Evolutionary conservation across 345 rosid species (phyloP).

Genomic region (Angophora floribunda): DNA sequence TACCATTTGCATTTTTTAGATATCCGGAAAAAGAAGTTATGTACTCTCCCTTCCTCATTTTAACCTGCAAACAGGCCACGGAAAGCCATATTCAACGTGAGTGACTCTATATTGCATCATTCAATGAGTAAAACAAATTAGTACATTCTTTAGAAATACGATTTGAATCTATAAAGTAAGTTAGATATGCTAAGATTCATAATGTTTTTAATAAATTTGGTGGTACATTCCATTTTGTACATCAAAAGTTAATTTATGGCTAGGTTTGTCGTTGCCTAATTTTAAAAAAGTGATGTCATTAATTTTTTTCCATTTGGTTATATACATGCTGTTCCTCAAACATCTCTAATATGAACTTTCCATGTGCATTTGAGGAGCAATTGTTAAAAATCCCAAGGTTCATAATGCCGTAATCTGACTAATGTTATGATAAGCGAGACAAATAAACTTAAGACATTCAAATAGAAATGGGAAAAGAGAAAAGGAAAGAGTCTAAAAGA

Average conservation of each 20-base stretch:
- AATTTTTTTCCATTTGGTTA: too few relatives aligned
- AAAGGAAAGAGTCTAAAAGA: background rate
- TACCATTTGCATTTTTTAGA: background rate
- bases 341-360: too few relatives aligned
- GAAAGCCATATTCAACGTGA: background rate
- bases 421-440: background rate
- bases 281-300: too few relatives aligned
- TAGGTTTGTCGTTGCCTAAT: too few relatives aligned
- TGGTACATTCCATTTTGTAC: background rate
- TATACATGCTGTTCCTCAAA: too few relatives aligned
- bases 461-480: background rate
- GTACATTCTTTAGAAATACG: background rate
- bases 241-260: background rate
- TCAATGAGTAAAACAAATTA: background rate
- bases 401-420: too few relatives aligned
- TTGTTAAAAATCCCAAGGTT: too few relatives aligned
- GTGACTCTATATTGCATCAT: background rate
- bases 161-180: background rate
- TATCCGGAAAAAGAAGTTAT: background rate
- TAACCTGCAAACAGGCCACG: background rate
- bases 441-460: rapidly evolving
- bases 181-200: background rate
- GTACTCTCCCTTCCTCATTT: background rate
- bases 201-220: background rate
- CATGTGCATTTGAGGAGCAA: too few relatives aligned